Conservation (phyloP, 2,329 filamentous ascomycete species). For the Aspergillus sp. region DNA sequence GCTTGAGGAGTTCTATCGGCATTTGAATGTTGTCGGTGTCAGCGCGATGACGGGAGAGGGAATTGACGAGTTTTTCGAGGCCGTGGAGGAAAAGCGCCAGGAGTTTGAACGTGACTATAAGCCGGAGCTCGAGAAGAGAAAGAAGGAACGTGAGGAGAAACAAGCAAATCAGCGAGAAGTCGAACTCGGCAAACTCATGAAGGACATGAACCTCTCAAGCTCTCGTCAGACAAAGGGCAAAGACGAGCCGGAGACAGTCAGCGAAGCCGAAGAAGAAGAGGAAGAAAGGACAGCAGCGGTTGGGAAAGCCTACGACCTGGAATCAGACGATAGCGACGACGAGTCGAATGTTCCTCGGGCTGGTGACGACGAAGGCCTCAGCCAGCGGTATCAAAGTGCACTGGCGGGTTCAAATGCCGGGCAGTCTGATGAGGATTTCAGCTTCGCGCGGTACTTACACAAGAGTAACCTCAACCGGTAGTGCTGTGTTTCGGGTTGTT, state of each 20-base stretch:
- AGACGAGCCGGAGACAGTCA: slow-evolving; percentile 49
- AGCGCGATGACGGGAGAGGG: slow-evolving; percentile 91
- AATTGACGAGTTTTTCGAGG: slow-evolving; percentile 89
- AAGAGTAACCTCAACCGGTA: slow-evolving; percentile 41
- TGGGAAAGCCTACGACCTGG: slow-evolving; percentile 46
- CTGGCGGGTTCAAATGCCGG: slow-evolving; percentile 58
- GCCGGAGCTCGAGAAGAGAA: slow-evolving; percentile 82
- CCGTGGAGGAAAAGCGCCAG: slow-evolving; percentile 81
- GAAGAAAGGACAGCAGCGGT: slow-evolving; percentile 35
- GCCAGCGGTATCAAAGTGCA: slow-evolving; percentile 76
- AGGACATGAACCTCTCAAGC: slow-evolving; percentile 74
- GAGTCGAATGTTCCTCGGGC: slow-evolving; percentile 65
- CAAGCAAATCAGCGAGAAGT: slow-evolving; percentile 74
- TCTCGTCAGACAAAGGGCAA: slow-evolving; percentile 30
- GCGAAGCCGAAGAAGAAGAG: slow-evolving; percentile 57
- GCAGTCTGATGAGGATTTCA: slow-evolving; percentile 53
- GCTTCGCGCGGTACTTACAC: slow-evolving; percentile 56
- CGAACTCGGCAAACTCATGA: slow-evolving; percentile 92
- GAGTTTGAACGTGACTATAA: slow-evolving; percentile 92
- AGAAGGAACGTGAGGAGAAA: slow-evolving; percentile 73
- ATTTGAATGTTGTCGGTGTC: slow-evolving; percentile 89
- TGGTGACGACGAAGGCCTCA: slow-evolving; percentile 67
- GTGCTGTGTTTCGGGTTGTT: not conserved
- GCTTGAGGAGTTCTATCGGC: slow-evolving; percentile 95
- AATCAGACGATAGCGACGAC: slow-evolving; percentile 52